Evolutionary conservation across 2,329 filamentous ascomycete species (phyloP), one percentile per base, ranked within the genome.

Genomic region (Colletotrichum orchidophilum): DNA sequence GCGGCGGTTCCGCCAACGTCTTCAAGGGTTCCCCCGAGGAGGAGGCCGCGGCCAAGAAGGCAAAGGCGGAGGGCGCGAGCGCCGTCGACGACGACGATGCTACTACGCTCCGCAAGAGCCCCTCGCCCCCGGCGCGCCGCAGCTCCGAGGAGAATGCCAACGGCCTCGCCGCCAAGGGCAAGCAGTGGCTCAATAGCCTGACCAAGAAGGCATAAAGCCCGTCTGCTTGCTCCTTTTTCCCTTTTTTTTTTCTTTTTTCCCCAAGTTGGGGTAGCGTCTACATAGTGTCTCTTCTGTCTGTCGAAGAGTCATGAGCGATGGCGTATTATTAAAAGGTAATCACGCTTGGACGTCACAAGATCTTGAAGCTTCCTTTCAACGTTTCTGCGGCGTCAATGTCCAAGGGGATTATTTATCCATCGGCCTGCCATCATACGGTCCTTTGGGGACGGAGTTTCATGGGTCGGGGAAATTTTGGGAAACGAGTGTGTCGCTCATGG

Each of bases 1-100:
- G 93, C 49, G 93, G 93, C 46, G 93, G 93, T 66, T 91, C 92
- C 24, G 93, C 92, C 73, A 96, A 95, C 80, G 82, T 93, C 60
- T 87, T 88, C 82, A 86, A 84, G 75, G 82, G 84, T 58, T 81
- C 80, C 65, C 79, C 79, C 63, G 84, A 86, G 63, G 83, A 83
- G 62, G 77, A 77, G 75, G 74, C 80, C 49, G 75, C 78, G 35
- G 78, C 77, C 42, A 75, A 75, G 26, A 74, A 75, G 27, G 75
- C 74, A 15, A 58, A 65, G 8, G 59, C 63, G 64, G 78, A 81
- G 39, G 74, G 77, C 57, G 75, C 79, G 24, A 75, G 75, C 59
- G 81, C 79, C 39, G 75, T 81, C 60, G 81, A 82, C 39, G 78
- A 82, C 66, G 65, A 73, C 49, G 72, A 70, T n/a, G 49, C 71